A percentile compares a stretch with the other conserved stretches of the same genome.
These are phyloP conservation scores for Stylonectria norvegica DNA, from an alignment of 2,329 filamentous ascomycete species.

Conservation along the genomic window DNA sequence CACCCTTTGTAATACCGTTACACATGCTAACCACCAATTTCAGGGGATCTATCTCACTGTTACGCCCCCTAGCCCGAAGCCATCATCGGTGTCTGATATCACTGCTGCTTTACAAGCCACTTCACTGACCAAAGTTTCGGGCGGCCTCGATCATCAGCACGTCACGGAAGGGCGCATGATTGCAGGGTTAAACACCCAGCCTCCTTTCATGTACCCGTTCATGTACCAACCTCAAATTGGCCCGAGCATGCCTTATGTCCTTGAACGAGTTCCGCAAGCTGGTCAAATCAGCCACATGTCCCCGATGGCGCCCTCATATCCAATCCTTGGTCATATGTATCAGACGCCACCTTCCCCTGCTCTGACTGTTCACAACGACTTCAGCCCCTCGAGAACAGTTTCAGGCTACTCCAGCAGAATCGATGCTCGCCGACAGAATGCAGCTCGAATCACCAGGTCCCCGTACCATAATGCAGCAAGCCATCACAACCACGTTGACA, in stretches of 20 bases:
- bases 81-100: constrained; percentile 8
- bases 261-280: constrained; percentile 25
- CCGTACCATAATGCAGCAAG: constrained; percentile 46
- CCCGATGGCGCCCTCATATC: constrained; percentile 30
- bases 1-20: neutral
- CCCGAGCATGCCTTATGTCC: constrained; percentile 26
- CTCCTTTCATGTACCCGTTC: constrained; percentile 33
- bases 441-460: constrained; percentile 43
- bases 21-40: constrained; percentile 2
- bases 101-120: constrained; percentile 18
- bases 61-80: constrained; percentile 10
- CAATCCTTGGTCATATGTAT: constrained; percentile 29
- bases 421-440: constrained; percentile 48
- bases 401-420: constrained; percentile 32
- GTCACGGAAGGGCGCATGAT: constrained; percentile 2
- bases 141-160: constrained; percentile 9
- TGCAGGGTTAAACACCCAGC: constrained; percentile 18
- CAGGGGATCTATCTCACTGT: constrained; percentile 26
- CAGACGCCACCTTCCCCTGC: constrained; percentile 34
- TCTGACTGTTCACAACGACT: constrained; percentile 35
- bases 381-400: constrained; percentile 38
- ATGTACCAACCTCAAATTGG: constrained; percentile 31
- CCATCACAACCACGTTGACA: constrained; percentile 61
- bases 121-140: constrained; percentile 11
- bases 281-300: constrained; percentile 24